Conservation (phyloP, 768 basidiomycete genomes). For the Calocera cornea region DNA sequence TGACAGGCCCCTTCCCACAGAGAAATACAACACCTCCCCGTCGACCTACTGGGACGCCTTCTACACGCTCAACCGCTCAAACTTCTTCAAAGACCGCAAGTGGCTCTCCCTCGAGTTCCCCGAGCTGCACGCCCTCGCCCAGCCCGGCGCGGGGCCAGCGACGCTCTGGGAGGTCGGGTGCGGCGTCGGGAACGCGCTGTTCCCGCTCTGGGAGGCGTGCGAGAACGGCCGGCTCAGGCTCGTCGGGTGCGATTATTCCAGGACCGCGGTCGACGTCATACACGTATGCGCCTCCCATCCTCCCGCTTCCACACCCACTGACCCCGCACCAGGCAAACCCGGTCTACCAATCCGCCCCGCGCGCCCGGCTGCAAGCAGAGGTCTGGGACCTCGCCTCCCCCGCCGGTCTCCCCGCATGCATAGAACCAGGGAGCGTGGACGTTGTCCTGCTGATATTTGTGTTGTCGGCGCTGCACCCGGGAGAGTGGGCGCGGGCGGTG, state of each 20-base stretch:
- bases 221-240: constrained; percentile 62
- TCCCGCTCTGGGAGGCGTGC: constrained; percentile 74
- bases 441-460: constrained; percentile 89
- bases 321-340: constrained; percentile 43
- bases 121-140: constrained; percentile 59
- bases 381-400: constrained; percentile 83
- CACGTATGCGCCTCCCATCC: constrained; percentile 39
- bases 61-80: constrained; percentile 69
- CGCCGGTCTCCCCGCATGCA: constrained; percentile 41
- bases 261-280: constrained; percentile 77
- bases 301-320: neutral
- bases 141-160: constrained; percentile 62
- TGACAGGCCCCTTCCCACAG: constrained; percentile 8
- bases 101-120: constrained; percentile 95
- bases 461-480: constrained; percentile 80
- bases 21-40: constrained; percentile 22
- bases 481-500: constrained; percentile 78
- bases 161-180: constrained; percentile 84
- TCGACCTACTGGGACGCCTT: constrained; percentile 68
- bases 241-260: constrained; percentile 82
- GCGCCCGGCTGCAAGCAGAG: constrained; percentile 59
- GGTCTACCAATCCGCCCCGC: constrained; percentile 50
- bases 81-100: constrained; percentile 91
- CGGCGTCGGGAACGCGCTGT: constrained; percentile 90
- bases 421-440: constrained; percentile 62